Conservation (phyloP, 805 yeast genomes). For the Candida ponderosae region DNA sequence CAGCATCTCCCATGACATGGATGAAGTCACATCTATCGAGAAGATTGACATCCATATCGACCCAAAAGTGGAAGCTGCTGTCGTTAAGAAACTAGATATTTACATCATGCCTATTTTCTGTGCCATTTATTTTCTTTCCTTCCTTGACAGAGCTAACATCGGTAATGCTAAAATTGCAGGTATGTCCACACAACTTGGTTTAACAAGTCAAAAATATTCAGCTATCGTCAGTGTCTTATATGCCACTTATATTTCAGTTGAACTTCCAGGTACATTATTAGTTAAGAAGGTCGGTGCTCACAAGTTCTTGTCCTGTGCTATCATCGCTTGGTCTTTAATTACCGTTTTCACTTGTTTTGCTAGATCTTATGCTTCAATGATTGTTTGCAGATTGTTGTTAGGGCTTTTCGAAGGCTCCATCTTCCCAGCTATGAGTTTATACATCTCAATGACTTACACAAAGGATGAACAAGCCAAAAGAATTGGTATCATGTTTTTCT, state of each 20-base stretch:
- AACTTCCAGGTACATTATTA: conserved; percentile 24
- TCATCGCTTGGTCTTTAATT: conserved; percentile 24
- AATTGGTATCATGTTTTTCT: conserved; percentile 29
- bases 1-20: too few relatives aligned
- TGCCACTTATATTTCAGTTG: conserved; percentile 26
- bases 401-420: conserved; percentile 36
- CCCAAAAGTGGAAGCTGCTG: too few relatives aligned
- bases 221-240: conserved; percentile 27
- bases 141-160: conserved; percentile 45
- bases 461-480: conserved; percentile 29
- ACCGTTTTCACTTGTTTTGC: conserved; percentile 24
- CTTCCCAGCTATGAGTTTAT: conserved; percentile 28
- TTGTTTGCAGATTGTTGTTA: conserved; percentile 30
- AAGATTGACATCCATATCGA: too few relatives aligned
- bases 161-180: conserved; percentile 52
- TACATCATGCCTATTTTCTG: conserved; percentile 25
- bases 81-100: conserved; percentile 22
- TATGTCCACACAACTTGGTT: conserved; percentile 37
- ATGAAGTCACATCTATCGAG: too few relatives aligned
- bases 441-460: conserved; percentile 27
- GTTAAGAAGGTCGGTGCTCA: conserved; percentile 20
- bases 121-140: conserved; percentile 25
- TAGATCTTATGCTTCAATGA: conserved; percentile 22
- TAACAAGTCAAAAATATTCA: conserved; percentile 35
- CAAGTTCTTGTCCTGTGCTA: conserved; percentile 15